These are phyloP conservation scores for Fusarium verrucosum DNA, from an alignment of 2,329 filamentous ascomycete genomes.

Conservation along the genomic window DNA sequence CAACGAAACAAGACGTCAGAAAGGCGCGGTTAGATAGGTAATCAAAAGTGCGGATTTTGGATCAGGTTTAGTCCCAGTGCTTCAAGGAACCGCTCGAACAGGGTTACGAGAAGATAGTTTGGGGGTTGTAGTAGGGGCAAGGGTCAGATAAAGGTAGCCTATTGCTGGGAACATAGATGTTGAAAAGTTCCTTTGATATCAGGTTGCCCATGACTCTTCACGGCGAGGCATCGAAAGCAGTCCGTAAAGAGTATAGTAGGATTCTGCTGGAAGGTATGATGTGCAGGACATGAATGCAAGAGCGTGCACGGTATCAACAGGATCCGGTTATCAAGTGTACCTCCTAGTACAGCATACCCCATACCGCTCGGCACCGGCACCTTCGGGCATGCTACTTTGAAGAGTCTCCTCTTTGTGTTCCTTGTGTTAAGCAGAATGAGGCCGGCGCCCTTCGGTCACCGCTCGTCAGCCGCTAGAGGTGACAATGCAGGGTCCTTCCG, in stretches of 20 bases:
- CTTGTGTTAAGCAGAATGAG: conserved; percentile 13
- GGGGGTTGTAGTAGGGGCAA: conserved; percentile 10
- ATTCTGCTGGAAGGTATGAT: conserved; percentile 27
- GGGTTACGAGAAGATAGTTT: background rate
- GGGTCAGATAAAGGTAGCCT: background rate
- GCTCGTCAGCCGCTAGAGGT: conserved; percentile 29
- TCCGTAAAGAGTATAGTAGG: conserved; percentile 17
- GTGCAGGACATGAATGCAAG: conserved; percentile 10
- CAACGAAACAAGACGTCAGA: conserved; percentile 24
- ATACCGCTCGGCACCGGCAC: background rate
- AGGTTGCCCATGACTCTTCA: conserved; percentile 27
- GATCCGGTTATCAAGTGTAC: conserved; percentile 9
- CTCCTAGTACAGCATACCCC: conserved; percentile 7
- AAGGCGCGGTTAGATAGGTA: conserved; percentile 12
- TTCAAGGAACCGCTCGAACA: conserved; percentile 15
- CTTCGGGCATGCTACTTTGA: background rate
- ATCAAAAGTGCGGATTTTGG: conserved; percentile 6
- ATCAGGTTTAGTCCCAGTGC: conserved; percentile 4
- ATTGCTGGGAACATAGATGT: conserved; percentile 10
- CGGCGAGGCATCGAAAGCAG: conserved; percentile 29
- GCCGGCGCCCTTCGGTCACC: conserved; percentile 30
- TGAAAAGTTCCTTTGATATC: conserved; percentile 28
- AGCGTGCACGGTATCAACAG: conserved; percentile 7
- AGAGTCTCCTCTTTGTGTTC: conserved; percentile 1
- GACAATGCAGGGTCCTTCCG: conserved; percentile 30